Base-by-base conservation (phyloP, 331 rosid genomes). In the Stylosanthes scabra region DNA sequence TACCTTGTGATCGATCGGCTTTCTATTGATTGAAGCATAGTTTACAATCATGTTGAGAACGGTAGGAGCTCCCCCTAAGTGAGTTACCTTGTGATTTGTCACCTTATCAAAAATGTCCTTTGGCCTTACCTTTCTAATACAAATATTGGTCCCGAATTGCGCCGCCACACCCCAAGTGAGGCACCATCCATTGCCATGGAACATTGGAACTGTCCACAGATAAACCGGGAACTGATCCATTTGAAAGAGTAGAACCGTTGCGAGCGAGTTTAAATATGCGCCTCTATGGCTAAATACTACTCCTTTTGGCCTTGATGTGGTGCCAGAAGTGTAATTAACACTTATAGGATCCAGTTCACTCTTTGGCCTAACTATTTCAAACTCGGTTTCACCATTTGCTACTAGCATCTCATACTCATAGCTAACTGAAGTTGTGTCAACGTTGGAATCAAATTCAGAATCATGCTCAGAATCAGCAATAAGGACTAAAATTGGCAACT, bases 151-250 rank as follows among this genome's bases (percentile, higher is more conserved):
- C 52, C 93, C 93, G 41, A 91, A 88, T 42, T 86, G 93, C 57
- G 87, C 91, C 72, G 93, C 93, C 72, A 88, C 68, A 1, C 70
- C 74, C 93, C 93, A 88, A 44, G 89, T 76, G 57, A 88, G 83
- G 78, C 91, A 86, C 93, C 93, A 88, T 49, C 93, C 93, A 65
- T 88, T 88, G 75, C 93, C 86, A 79, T 88, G 93, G 67, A 88
- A 88, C 93, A 88, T 88, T 0, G 93, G 93, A 64, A 88, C 93
- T 39, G 76, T 66, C 93, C 93, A 88, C 46, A 88, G 68, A 67
- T 84, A 86, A 16, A 88, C 85, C 0, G 91, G 93, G 80, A 49
- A 37, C 12, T 86, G 84, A 31, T n/a, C 25, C 89, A 88, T 88
- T 11, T 82, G 85, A 29, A 78, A 82, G 25, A 88, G 79, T 67